phyloP scores from a whole-genome alignment of 2,329 filamentous ascomycete species.

The Lasiodiplodia sp. region DNA sequence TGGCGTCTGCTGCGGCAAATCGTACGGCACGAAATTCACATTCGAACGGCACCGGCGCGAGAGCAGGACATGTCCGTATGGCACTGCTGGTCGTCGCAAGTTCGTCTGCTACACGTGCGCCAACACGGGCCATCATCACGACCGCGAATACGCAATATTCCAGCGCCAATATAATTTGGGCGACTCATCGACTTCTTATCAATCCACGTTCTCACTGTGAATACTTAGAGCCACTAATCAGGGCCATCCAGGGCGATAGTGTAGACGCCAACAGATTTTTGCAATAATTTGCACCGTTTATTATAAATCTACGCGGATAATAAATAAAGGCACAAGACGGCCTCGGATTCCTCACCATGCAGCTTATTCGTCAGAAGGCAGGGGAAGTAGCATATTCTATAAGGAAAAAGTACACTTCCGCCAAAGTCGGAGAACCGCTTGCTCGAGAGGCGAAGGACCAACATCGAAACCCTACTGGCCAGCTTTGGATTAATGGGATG shows the following conservation, averaged over 20 bases:
- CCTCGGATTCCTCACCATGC: neutral
- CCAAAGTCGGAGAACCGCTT: too few species aligned
- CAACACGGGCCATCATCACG: neutral
- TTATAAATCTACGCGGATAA: neutral
- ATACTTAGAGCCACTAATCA: neutral
- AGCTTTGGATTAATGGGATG: neutral
- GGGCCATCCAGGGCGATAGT: neutral
- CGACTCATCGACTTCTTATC: neutral
- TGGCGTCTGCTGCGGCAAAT: neutral
- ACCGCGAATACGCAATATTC: neutral
- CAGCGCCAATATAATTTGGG: neutral
- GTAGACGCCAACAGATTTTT: neutral
- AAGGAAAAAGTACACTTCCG: too few species aligned
- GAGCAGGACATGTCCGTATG: neutral
- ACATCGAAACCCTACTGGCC: too few species aligned
- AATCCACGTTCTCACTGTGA: neutral
- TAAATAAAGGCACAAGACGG: neutral
- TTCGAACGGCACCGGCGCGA: neutral
- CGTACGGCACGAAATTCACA: neutral
- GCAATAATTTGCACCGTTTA: neutral
- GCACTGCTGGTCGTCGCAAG: neutral
- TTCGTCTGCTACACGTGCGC: neutral
- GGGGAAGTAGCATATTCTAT: too few species aligned
- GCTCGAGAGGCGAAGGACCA: too few species aligned
- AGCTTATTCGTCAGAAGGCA: too few species aligned